These are phyloP conservation scores for Cruciata laevipes DNA, from an alignment of 257 asterid genomes.

Conservation along the genomic window DNA sequence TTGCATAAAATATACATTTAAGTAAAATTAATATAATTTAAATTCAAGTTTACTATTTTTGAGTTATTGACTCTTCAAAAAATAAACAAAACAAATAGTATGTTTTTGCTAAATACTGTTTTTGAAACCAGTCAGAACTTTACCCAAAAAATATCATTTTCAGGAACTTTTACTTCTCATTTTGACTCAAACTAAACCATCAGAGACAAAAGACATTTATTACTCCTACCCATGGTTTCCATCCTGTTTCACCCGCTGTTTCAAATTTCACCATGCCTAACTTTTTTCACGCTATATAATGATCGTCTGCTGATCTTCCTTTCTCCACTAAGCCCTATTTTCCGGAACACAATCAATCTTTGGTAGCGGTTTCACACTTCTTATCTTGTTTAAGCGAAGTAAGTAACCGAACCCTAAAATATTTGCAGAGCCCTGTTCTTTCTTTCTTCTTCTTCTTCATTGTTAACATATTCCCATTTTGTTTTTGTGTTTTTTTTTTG, in stretches of 20 bases:
- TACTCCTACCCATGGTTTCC: not conserved
- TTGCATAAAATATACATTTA: too few relatives aligned
- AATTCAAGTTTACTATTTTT: too few relatives aligned
- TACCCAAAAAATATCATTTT: too few relatives aligned
- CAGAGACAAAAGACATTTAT: too few relatives aligned
- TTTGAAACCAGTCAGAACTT: too few relatives aligned
- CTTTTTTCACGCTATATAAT: not conserved
- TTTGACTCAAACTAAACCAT: not conserved
- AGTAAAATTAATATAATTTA: too few relatives aligned
- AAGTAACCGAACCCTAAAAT: not conserved
- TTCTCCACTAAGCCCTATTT: not conserved
- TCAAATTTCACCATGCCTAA: not conserved
- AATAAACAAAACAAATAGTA: too few relatives aligned
- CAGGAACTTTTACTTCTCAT: not conserved
- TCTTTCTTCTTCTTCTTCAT: too few relatives aligned
- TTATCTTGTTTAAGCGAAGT: not conserved
- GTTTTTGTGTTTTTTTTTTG: too few relatives aligned
- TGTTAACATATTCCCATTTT: too few relatives aligned
- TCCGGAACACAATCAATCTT: not conserved
- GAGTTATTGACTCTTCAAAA: too few relatives aligned
- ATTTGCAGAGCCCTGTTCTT: not conserved
- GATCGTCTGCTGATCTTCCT: not conserved
- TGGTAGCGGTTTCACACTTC: not conserved
- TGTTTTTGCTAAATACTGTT: too few relatives aligned
- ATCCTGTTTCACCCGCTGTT: not conserved